Base-by-base conservation (phyloP, 2,329 filamentous ascomycete species). In the Thelonectria olida region DNA sequence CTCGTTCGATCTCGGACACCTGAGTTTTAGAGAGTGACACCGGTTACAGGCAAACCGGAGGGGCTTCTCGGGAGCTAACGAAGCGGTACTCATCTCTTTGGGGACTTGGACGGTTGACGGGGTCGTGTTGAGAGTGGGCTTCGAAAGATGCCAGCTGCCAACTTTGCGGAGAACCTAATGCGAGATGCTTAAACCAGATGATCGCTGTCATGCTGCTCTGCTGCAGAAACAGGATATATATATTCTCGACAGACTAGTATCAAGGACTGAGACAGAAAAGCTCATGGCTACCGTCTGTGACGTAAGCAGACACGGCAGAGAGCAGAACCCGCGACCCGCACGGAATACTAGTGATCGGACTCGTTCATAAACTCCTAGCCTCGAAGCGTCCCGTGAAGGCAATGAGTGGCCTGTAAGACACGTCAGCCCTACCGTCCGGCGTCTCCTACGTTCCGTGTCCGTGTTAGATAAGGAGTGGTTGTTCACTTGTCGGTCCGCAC, bases 21-120 rank as follows among this genome's bases (percentile, higher is more conserved):
- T 51, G 20, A 63, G 61, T 13, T 63, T 63, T 41, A 59, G 45
- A 2, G 60, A 57, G 44, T 63, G 61, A 45, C 60, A 63, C 13
- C 55, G 61, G 47, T 60, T 58, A 51, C 61, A 63, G 51, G 61
- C 61, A 31, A 63, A 51, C 17, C 61, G 61, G 25, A 63, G 41
- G 31, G 51, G 61, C 39, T 63, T 63, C 47, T 63, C 55, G 13
- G 51, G 39, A n/a, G 51, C 45, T 20, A 53, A 20, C 49, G 45
- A 20, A 15, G 57, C 38, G 31, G 36, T 22, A 36, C 50, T 54
- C 57, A 59, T 59, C 25, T 54, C 15, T 15, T 47, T 23, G n/a
- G n/a, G n/a, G n/a, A n/a, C n/a, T n/a, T n/a, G n/a, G n/a, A n/a
- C 36, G 20, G 7, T 34, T 34, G 31, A 34, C 15, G 7, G 17